Percentiles rank a stretch among this genome's conserved stretches.
phyloP scores from a whole-genome alignment of 108 stramenopile genomes.

The Fragilaria crotonensis region DNA sequence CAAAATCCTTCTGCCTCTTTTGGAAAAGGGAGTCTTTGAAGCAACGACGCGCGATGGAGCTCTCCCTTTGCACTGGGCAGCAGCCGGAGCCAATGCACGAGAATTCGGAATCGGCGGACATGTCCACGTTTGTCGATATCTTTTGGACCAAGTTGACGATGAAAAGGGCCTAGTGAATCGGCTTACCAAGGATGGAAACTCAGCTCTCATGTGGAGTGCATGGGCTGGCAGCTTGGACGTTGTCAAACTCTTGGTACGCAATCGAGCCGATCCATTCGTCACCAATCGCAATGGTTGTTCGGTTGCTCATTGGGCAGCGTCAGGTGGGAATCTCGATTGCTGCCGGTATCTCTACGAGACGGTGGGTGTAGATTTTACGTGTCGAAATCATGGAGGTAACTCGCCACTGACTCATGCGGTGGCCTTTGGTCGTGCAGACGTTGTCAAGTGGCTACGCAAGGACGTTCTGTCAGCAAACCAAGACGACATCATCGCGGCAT shows the following conservation, averaged over 20 bases:
- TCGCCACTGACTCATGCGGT: constrained; percentile 78
- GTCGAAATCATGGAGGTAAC: constrained; percentile 62
- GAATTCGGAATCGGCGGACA: constrained; percentile 75
- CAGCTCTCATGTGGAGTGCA: constrained; percentile 78
- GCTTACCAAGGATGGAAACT: constrained; percentile 73
- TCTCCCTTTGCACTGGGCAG: constrained; percentile 76
- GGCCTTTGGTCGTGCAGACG: constrained; percentile 57
- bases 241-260: constrained; percentile 57
- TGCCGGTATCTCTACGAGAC: constrained; percentile 62
- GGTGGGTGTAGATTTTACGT: constrained; percentile 55
- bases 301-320: constrained; percentile 72
- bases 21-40: constrained; percentile 20
- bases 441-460: constrained; percentile 59
- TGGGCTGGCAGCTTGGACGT: constrained; percentile 72
- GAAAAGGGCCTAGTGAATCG: constrained; percentile 45
- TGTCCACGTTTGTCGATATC: constrained; percentile 41
- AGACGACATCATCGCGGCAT: constrained; percentile 21
- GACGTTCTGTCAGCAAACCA: constrained; percentile 21
- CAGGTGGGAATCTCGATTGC: constrained; percentile 46
- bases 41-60: constrained; percentile 56
- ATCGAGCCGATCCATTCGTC: constrained; percentile 46
- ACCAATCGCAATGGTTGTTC: constrained; percentile 75
- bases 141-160: constrained; percentile 25
- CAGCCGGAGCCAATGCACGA: constrained; percentile 58
- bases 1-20: constrained; percentile 28